phyloP scores from a whole-genome alignment of 1,284 basidiomycete species.

The Heliocybe sulcata region DNA sequence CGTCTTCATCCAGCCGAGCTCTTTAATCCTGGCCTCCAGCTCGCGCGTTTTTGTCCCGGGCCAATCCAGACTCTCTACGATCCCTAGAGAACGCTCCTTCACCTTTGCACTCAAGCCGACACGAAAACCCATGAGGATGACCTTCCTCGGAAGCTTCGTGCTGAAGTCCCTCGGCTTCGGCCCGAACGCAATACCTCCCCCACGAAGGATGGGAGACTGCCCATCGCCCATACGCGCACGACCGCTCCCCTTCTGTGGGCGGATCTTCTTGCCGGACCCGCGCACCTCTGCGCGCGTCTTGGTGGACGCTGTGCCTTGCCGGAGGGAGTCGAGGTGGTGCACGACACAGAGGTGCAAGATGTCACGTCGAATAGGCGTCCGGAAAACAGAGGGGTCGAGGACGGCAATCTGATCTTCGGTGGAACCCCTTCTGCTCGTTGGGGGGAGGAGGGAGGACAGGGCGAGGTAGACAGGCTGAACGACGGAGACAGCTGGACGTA shows the following conservation, averaged over 20 bases:
- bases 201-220: constrained; percentile 84
- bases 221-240: constrained; percentile 85
- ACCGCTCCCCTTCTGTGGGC: constrained; percentile 90
- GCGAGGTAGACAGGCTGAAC: constrained; percentile 48
- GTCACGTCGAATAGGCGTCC: constrained; percentile 81
- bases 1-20: constrained; percentile 59
- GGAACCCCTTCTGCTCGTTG: constrained; percentile 27
- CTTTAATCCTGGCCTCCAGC: constrained; percentile 49
- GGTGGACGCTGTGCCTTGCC: constrained; percentile 86
- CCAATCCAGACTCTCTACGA: constrained; percentile 72
- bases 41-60: constrained; percentile 60
- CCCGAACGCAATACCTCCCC: constrained; percentile 89
- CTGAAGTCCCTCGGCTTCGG: constrained; percentile 89
- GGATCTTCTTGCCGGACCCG: constrained; percentile 84
- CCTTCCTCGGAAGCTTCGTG: constrained; percentile 85
- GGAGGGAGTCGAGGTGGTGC: constrained; percentile 83
- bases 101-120: constrained; percentile 82
- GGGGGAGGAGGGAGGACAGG: constrained; percentile 50
- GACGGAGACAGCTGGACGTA: constrained; percentile 30
- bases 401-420: constrained; percentile 49
- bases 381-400: constrained; percentile 81
- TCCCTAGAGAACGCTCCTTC: constrained; percentile 65
- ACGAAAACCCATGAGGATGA: constrained; percentile 89
- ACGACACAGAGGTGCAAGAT: constrained; percentile 92
- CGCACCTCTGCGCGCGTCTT: constrained; percentile 89